Percentiles rank a stretch among this genome's conserved stretches.
Evolutionary conservation across 768 basidiomycete genomes (phyloP).

Genomic region (Mycena pura): DNA sequence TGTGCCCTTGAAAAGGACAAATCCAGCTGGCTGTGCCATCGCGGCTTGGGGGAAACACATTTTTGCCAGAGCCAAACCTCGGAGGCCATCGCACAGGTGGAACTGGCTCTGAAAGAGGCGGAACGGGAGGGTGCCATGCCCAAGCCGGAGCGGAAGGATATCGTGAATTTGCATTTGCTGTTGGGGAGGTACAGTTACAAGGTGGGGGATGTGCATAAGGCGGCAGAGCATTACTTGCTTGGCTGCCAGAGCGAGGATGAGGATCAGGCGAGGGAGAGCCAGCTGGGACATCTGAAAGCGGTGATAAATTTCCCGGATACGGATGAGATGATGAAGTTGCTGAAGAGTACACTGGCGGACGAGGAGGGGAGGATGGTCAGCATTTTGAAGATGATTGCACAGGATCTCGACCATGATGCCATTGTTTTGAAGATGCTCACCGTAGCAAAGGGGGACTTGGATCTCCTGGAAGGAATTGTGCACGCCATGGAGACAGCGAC

Average conservation of each 20-base stretch:
- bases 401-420: background rate
- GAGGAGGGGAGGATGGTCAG: background rate
- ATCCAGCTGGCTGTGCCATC: background rate
- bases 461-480: background rate
- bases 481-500: slow-evolving; percentile 1
- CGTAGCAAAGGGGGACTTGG: background rate
- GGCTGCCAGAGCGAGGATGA: background rate
- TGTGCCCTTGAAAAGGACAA: background rate
- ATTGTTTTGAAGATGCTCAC: background rate
- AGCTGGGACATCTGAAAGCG: background rate
- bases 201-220: background rate
- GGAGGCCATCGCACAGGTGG: background rate
- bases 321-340: background rate
- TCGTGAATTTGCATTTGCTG: background rate
- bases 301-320: background rate
- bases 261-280: background rate
- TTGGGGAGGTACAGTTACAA: background rate
- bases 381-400: background rate
- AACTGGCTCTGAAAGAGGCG: background rate
- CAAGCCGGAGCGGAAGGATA: background rate
- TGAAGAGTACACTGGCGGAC: background rate
- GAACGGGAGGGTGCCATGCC: background rate
- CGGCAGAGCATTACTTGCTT: background rate
- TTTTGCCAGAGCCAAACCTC: background rate
- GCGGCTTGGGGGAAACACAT: background rate